Conservation (phyloP, 129 eudicot genomes). For the Sambucus nigra region DNA sequence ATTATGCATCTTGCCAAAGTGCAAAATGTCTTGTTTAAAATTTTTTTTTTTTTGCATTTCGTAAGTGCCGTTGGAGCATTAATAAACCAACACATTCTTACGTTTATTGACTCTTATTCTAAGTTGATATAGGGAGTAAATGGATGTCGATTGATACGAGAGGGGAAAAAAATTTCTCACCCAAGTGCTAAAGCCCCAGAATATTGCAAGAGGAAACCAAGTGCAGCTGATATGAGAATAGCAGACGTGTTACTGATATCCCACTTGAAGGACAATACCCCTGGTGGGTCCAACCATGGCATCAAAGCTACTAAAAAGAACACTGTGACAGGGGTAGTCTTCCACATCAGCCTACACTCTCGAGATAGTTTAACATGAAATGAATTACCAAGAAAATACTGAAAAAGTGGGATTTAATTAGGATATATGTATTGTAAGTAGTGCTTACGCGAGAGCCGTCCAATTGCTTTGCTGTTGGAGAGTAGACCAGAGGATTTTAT, state of each 20-base stretch:
- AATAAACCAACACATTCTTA: too few species aligned
- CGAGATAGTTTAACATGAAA: not conserved
- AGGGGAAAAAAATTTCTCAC: too few species aligned
- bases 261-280: conserved; percentile 62
- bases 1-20: too few species aligned
- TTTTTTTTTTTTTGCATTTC: too few species aligned
- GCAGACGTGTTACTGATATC: conserved; percentile 39
- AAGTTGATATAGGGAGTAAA: too few species aligned
- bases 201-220: conserved; percentile 72
- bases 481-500: conserved; percentile 73
- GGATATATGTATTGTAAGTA: not conserved
- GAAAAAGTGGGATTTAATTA: too few species aligned
- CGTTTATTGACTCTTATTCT: too few species aligned
- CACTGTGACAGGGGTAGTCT: conserved; percentile 59
- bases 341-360: conserved; percentile 64
- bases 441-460: conserved; percentile 74
- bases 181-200: conserved; percentile 84
- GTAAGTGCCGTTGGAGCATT: too few species aligned
- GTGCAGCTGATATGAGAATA: conserved; percentile 43
- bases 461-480: conserved; percentile 71
- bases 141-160: too few species aligned
- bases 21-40: too few species aligned
- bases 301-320: conserved; percentile 55
- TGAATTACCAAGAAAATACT: too few species aligned
- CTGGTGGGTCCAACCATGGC: conserved; percentile 88